Evolutionary conservation across 169 alveolate species (phyloP).

Genomic region (Eimeria sp.): DNA sequence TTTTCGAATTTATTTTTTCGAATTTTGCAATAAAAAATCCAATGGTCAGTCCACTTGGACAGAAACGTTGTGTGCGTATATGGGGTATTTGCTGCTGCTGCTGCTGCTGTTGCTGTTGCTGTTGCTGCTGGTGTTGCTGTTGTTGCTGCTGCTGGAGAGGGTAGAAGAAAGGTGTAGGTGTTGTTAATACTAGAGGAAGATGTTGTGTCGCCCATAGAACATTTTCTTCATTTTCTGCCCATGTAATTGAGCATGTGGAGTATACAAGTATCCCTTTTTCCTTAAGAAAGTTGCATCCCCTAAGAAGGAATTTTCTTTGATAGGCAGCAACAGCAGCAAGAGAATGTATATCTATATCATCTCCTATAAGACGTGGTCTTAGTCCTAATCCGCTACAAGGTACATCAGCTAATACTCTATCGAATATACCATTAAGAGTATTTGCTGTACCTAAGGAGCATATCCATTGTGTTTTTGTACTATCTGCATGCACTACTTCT

Average conservation of each 20-base stretch:
- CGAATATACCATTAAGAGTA: slow-evolving; percentile 86
- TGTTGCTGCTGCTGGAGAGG: not conserved
- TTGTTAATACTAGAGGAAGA: slow-evolving; percentile 48
- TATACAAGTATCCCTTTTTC: slow-evolving; percentile 54
- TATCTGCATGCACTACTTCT: slow-evolving; percentile 54
- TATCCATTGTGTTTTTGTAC: slow-evolving; percentile 53
- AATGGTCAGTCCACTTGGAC: slow-evolving; percentile 38
- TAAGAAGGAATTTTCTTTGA: slow-evolving; percentile 28
- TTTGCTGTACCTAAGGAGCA: not conserved
- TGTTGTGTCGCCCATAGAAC: slow-evolving; percentile 41
- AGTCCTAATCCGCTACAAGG: slow-evolving; percentile 97
- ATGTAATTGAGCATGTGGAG: slow-evolving; percentile 64
- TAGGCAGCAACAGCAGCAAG: slow-evolving; percentile 19
- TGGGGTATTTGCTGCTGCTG: no score
- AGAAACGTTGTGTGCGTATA: slow-evolving; percentile 18
- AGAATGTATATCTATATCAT: not conserved
- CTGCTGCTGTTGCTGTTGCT: no score
- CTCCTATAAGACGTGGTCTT: slow-evolving; percentile 70
- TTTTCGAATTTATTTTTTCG: not conserved
- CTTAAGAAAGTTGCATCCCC: slow-evolving; percentile 35
- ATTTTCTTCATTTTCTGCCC: slow-evolving; percentile 69
- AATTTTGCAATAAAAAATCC: slow-evolving; percentile 75
- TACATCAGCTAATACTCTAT: slow-evolving; percentile 96
- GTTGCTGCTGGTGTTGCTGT: not conserved
- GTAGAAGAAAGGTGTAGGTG: slow-evolving; percentile 54